phyloP scores from a whole-genome alignment of 345 rosid genomes.

The Corchorus capsularis region DNA sequence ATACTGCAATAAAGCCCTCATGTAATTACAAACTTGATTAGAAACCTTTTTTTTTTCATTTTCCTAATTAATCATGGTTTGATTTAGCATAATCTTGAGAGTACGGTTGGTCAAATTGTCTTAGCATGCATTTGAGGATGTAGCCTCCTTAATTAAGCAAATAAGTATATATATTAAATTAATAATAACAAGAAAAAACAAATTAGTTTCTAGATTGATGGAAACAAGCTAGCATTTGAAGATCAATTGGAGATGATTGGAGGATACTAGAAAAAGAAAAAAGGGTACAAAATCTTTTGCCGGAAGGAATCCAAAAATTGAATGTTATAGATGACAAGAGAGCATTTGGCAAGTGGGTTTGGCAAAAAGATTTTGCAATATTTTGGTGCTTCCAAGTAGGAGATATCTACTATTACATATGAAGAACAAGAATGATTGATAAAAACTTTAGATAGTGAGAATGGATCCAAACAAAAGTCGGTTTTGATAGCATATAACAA shows the following conservation, averaged over 20 bases:
- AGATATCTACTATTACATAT: not conserved
- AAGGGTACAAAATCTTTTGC: not conserved
- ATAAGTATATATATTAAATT: too few species aligned
- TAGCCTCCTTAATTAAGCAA: not conserved
- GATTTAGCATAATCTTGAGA: not conserved
- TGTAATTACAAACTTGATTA: too few species aligned
- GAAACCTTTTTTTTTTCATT: not conserved
- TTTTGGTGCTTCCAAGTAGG: not conserved
- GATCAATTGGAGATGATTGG: not conserved
- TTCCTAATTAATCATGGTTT: not conserved
- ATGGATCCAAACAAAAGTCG: constrained; percentile 10
- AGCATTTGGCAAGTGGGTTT: not conserved
- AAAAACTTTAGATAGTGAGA: not conserved
- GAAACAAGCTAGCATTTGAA: constrained; percentile 3
- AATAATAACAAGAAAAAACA: too few species aligned
- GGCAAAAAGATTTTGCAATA: not conserved
- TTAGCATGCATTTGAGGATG: not conserved
- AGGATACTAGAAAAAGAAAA: not conserved
- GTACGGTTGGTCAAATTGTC: not conserved
- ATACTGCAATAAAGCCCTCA: not conserved
- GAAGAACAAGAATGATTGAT: not conserved
- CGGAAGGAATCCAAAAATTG: not conserved
- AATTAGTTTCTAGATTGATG: not conserved
- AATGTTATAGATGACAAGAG: not conserved
- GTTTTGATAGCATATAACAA: not conserved